Evolutionary conservation across 768 basidiomycete genomes (phyloP).

Genomic region (Naganishia friedmannii): DNA sequence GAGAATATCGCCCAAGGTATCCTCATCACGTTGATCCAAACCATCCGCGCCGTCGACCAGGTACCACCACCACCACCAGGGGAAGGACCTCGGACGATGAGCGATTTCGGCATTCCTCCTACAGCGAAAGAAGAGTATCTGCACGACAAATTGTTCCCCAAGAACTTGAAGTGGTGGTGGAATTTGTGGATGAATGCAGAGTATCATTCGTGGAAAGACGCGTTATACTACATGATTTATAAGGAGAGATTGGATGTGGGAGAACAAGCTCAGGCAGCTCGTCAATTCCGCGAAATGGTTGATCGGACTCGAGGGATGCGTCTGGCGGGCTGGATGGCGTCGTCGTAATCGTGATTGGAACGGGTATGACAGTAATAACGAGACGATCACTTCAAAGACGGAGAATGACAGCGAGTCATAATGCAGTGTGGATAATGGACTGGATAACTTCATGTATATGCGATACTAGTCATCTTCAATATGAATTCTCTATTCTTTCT

Average conservation of each 20-base stretch:
- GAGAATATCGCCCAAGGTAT: not conserved
- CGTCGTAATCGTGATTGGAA: not conserved
- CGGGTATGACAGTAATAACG: not conserved
- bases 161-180: not conserved
- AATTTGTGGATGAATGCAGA: not conserved
- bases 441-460: constrained; percentile 9
- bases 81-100: not conserved
- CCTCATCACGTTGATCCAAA: not conserved
- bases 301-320: not conserved
- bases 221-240: not conserved
- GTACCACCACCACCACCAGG: not conserved
- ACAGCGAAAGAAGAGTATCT: not conserved
- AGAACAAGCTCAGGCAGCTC: not conserved
- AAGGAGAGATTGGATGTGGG: not conserved
- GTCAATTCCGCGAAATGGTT: too few relatives aligned
- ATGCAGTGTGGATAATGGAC: not conserved
- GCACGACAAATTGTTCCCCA: not conserved
- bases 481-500: too few relatives aligned
- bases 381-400: not conserved
- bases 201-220: not conserved
- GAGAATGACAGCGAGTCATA: not conserved
- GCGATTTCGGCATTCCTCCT: not conserved
- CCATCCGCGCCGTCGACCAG: not conserved
- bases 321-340: not conserved
- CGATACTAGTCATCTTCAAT: not conserved